Evolutionary conservation across 2,329 filamentous ascomycete genomes (phyloP), one percentile per base, ranked within the genome.

Genomic region (Cercospora sp.): DNA sequence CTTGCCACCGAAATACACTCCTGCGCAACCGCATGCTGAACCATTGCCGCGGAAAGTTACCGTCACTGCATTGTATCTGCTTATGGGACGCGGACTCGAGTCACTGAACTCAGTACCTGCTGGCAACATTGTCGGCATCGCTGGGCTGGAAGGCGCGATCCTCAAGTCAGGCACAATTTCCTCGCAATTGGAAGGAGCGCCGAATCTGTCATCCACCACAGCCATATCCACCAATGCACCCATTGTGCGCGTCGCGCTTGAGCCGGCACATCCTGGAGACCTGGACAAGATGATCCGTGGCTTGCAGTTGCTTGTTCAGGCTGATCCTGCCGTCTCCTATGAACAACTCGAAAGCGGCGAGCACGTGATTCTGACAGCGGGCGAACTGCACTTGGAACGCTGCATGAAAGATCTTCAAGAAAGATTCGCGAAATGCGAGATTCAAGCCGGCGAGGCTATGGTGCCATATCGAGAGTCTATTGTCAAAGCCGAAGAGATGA

Each of bases 391-490:
- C 81, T 84, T 99, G 3, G 95, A 99, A 80, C 86, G 95, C 66
- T 99, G 95, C 78, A 80, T 99, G 68, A 97, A 95, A 63, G 95
- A 99, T 82, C 84, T 99, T 28, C 88, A 93, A 69, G 95, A 99
- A 77, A 86, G 95, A 5, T 99, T 97, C 77, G 94, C 95, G 5
- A 90, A 89, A 71, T 98, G 96, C 77, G 94, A 98, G 73, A 94
- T 99, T 63, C 94, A 98, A 77, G 92, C 92, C 30, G 94, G 95
- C 66, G 92, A 92, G 53, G 92, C 95, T 1, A 98, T 99, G 69
- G 95, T 99, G 13, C 95, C 95, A 0, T 99, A 97, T 79, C 87
- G 94, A 66, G 95, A 99, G 81, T 95, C 93, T 0, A 97, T 97
- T 67, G 89, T 97, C 48, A 73, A 74, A 45, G 91, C 90, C 0